Base-by-base conservation (phyloP, 176 grass and related monocot species). In the Pharus latifolius region DNA sequence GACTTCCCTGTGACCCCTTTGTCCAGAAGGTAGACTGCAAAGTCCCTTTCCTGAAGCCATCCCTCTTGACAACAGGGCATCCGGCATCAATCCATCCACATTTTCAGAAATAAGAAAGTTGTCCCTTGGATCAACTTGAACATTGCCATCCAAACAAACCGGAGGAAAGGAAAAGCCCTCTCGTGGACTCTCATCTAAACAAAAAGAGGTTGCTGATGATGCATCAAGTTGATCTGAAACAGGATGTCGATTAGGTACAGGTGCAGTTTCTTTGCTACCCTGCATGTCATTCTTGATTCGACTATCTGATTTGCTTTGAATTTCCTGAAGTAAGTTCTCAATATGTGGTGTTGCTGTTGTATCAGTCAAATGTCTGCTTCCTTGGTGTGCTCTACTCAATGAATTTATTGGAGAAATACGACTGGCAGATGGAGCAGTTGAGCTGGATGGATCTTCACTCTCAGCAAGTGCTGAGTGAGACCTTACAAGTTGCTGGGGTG, bases 161-260 rank as follows among this genome's bases (percentile, higher is more conserved):
- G 84, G 77, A 33, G 84, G 87, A 72, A 99, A 75, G 20, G 84
- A 88, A 78, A 92, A 92, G 4, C 86, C 80, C 69, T 92, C 93
- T 64, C 83, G 83, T 57, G 79, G 73, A 14, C 80, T 92, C 66
- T 90, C 90, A 52, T 99, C 96, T 67, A 99, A 70, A 82, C 96
- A 99, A 64, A 95, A 99, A 13, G 90, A 99, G 16, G 90, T 99
- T 10, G 96, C 84, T 82, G 96, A 99, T 56, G 90, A 99, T 47
- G 84, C 96, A 73, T 99, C 96, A 47, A 95, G 83, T 42, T 92
- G 90, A 88, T 99, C 90, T 35, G 84, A 77, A 75, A 81, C 29
- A 5, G 82, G 65, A 55, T 91, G 74, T 38, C 85, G 84, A 51
- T 76, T 91, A 29, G 79, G 84, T 52, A 76, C 25, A 70, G 81